Conservation (phyloP, 2,329 filamentous ascomycete genomes). For the Scedosporium minutisporum region DNA sequence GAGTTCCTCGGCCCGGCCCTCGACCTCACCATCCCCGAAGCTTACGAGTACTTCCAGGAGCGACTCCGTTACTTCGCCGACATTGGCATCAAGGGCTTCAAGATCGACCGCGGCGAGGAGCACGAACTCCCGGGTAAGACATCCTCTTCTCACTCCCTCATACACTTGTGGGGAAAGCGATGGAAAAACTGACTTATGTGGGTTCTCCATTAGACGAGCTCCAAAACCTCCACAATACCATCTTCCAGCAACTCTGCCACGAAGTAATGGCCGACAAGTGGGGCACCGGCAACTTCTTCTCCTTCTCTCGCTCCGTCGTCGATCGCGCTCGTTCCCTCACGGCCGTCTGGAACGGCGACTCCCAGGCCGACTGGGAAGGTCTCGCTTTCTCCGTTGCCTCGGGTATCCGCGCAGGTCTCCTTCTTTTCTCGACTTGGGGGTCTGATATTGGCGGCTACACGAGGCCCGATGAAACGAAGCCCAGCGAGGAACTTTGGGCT, state of each 20-base stretch:
- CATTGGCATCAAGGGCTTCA: background rate
- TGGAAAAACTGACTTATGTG: background rate
- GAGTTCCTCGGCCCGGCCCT: background rate
- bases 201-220: background rate
- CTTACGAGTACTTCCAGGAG: background rate
- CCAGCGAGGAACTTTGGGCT: background rate
- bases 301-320: background rate
- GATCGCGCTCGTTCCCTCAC: background rate
- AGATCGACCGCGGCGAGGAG: background rate
- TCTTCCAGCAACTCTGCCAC: background rate
- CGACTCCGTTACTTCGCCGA: background rate
- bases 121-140: background rate
- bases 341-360: background rate
- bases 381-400: background rate
- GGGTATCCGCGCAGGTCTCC: background rate
- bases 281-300: background rate
- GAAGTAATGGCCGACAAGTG: background rate
- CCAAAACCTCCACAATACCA: background rate
- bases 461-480: background rate
- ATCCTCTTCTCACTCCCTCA: background rate
- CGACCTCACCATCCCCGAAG: background rate
- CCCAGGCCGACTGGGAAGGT: background rate
- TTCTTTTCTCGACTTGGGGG: background rate
- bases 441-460: background rate
- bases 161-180: background rate